Evolutionary conservation across 345 rosid genomes (phyloP), one percentile per base, ranked within the genome.

Genomic region (Atalantia buxifolia): DNA sequence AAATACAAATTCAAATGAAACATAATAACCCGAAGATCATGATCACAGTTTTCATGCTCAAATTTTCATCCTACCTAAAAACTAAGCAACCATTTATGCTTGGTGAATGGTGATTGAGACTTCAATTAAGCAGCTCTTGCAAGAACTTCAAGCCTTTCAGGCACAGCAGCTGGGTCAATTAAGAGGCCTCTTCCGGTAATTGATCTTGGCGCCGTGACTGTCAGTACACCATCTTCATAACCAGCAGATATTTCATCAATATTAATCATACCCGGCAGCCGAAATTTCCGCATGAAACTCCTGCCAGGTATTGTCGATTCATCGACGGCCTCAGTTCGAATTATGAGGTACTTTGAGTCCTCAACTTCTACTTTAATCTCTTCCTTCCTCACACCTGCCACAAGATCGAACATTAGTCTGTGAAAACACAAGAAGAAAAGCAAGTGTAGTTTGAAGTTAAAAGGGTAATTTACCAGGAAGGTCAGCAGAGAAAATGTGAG

Each of bases 321-420:
- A 62, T 83, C 89, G 7, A 67, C 74, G 5, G 84, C 85, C 80
- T 90, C 91, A 0, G 94, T 91, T 73, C 95, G 65, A 12, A 94
- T 94, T 72, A 89, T 81, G 31, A 94, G 82, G 81, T 89, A 92
- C 9, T 63, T 87, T 5, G 93, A 87, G 82, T 94, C 91, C 87
- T 94, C 95, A 9, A 94, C 88, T 79, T 92, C 95, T 62, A 91
- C 95, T 42, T 80, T 89, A 60, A 90, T 92, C 72, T 93, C 95
- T 60, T 90, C 92, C 80, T 90, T 93, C 82, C 86, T 92, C 81
- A 88, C 88, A 63, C 97, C 98, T 92, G 78, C 71, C 71, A 80
- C n/a, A 25, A 55, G 3, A 84, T 53, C 76, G 38, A 74, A 30
- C 21, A 64, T 75, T 53, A 10, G 19, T 22, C 33, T 45, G 18